Evolutionary conservation across 2,329 filamentous ascomycete genomes (phyloP), one percentile per base, ranked within the genome.

Genomic region (Orbilia oligospora): DNA sequence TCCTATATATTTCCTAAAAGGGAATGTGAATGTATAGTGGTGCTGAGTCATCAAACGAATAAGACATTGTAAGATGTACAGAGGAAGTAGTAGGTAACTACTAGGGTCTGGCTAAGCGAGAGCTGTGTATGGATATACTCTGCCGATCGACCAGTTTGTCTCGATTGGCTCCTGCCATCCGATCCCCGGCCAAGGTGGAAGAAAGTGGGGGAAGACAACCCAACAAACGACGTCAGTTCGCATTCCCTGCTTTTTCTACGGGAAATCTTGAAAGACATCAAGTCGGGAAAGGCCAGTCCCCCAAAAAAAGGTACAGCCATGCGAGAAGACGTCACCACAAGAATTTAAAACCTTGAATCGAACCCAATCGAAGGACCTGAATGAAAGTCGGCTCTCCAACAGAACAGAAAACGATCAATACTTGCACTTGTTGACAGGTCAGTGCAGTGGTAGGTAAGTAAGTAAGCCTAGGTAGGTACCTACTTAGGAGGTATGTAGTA

Each of bases 261-360:
- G n/a, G n/a, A n/a, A n/a, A n/a, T n/a, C 9, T 46, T 5, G 20
- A 46, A 24, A 24, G 9, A 51, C n/a, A n/a, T 53, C 51, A 55
- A 36, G 68, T 64, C 46, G 61, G 24, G 56, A 64, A n/a, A 55
- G 53, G 18, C 20, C n/a, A 16, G n/a, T n/a, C 22, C n/a, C 48
- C 22, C 18, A 58, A 70, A 49, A 44, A 51, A 33, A 36, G 48
- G 58, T 41, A 48, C 24, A 30, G 27, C 58, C 58, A 72, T 72
- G 69, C 69, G 61, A 65, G 58, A 66, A 61, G 69, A 72, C 69
- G 69, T 72, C 69, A 72, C 63, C 51, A 9, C 53, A 18, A 58
- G 53, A 58, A 41, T 3, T 27, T 30, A 55, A 55, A 55, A 36
- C 49, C 49, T 53, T 53, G 51, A 55, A 55, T 55, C 51, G 51